These are phyloP conservation scores for Talaromyces borbonicus DNA, from an alignment of 495 filamentous ascomycete species.

Conservation along the genomic window DNA sequence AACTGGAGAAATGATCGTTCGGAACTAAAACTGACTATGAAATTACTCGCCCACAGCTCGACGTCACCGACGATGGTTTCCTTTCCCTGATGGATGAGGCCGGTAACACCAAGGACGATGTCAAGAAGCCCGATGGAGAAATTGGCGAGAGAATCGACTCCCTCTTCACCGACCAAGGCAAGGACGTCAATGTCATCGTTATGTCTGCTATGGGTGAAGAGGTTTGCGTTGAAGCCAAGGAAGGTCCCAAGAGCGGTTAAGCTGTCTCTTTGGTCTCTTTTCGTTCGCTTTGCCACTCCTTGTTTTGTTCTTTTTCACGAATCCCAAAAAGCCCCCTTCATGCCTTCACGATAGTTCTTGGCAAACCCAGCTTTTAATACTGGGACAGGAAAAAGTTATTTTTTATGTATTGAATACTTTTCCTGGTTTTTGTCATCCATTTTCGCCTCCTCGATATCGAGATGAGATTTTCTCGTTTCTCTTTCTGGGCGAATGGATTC, in stretches of 20 bases:
- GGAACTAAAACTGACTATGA: neutral
- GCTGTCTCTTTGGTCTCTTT: neutral
- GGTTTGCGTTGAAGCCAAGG: slow-evolving; percentile 86
- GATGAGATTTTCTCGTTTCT: too few species aligned
- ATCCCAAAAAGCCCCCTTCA: slow-evolving; percentile 10
- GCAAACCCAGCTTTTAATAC: neutral
- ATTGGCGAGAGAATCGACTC: slow-evolving; percentile 69
- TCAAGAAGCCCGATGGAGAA: slow-evolving; percentile 86
- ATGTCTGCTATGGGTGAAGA: slow-evolving; percentile 95
- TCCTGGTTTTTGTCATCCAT: slow-evolving; percentile 4
- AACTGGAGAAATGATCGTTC: neutral
- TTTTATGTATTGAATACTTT: neutral
- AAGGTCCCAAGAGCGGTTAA: slow-evolving; percentile 47
- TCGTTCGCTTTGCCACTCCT: neutral
- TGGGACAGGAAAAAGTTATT: slow-evolving; percentile 1
- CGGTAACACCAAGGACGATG: slow-evolving; percentile 83
- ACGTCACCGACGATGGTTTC: slow-evolving; percentile 83
- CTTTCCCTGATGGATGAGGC: slow-evolving; percentile 77
- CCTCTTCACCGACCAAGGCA: slow-evolving; percentile 64
- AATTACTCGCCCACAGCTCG: slow-evolving; percentile 45
- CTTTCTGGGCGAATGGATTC: neutral
- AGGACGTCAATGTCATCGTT: slow-evolving; percentile 78
- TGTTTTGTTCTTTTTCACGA: slow-evolving; percentile 6
- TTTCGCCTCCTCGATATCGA: neutral
- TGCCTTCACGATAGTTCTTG: slow-evolving; percentile 9